Conservation (phyloP, 805 yeast genomes). For the Cyberlindnera samutprakarnensis region DNA sequence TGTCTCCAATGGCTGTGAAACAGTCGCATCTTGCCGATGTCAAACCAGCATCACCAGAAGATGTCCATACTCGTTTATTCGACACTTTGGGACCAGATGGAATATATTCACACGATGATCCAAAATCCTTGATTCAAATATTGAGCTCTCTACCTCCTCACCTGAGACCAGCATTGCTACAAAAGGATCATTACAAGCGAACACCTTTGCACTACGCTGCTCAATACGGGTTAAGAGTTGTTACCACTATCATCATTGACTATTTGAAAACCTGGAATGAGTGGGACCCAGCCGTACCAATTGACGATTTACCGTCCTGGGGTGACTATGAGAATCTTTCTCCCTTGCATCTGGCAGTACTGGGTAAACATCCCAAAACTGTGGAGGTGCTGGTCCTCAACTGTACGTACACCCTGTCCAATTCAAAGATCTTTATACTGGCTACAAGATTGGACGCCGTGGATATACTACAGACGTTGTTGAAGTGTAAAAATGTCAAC, state of each 20-base stretch:
- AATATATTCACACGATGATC: constrained; percentile 46
- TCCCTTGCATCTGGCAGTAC: constrained; percentile 76
- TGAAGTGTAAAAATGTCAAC: constrained; percentile 51
- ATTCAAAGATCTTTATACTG: constrained; percentile 52
- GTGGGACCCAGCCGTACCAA: constrained; percentile 39
- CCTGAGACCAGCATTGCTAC: constrained; percentile 47
- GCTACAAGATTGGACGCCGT: constrained; percentile 55
- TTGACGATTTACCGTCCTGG: constrained; percentile 54
- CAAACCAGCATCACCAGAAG: constrained; percentile 48
- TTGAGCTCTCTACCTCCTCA: constrained; percentile 48
- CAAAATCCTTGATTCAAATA: constrained; percentile 52
- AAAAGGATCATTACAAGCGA: constrained; percentile 67
- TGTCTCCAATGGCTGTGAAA: constrained; percentile 1
- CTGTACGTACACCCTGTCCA: constrained; percentile 30
- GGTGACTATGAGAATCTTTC: constrained; percentile 68
- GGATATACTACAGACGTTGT: constrained; percentile 44
- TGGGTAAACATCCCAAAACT: constrained; percentile 78
- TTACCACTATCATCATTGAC: constrained; percentile 49
- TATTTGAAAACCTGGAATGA: constrained; percentile 53
- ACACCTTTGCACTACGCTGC: constrained; percentile 89
- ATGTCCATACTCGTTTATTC: constrained; percentile 37
- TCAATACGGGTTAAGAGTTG: constrained; percentile 71
- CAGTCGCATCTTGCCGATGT: constrained; percentile 3
- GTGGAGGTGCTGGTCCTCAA: constrained; percentile 51
- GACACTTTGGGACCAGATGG: constrained; percentile 60